phyloP scores from a whole-genome alignment of 148 eudicot genomes.

The Vaccinium myrtillus region DNA sequence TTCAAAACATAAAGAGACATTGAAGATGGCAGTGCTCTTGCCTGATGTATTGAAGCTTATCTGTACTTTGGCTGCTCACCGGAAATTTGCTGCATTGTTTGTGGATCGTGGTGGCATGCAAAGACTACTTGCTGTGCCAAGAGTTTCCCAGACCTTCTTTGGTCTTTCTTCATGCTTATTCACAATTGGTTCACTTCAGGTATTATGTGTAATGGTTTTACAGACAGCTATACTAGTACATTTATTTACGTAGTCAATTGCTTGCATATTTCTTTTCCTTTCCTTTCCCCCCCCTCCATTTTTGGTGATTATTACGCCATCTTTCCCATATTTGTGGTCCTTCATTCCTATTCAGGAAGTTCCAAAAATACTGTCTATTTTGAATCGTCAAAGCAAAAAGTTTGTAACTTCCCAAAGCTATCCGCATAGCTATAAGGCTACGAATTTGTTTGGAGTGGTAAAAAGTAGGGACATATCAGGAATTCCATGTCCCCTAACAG shows the following conservation, averaged over 20 bases:
- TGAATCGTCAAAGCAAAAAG: not conserved
- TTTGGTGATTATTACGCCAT: not conserved
- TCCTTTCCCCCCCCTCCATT: not conserved
- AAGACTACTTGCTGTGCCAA: conserved; percentile 76
- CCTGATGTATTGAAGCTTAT: conserved; percentile 89
- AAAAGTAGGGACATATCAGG: not conserved
- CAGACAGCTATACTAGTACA: not conserved
- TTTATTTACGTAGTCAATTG: not conserved
- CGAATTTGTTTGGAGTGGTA: not conserved
- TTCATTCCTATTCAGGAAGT: not conserved
- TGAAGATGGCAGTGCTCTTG: conserved; percentile 45
- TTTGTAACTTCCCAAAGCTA: not conserved
- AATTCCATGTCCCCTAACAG: not conserved
- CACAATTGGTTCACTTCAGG: conserved; percentile 96
- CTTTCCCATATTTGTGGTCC: not conserved
- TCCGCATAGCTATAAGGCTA: not conserved
- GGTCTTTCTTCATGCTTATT: conserved; percentile 96
- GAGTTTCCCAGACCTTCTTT: conserved; percentile 65
- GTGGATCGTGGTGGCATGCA: conserved; percentile 98
- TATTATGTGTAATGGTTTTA: conserved; percentile 22
- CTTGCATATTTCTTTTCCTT: not conserved
- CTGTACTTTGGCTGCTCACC: conserved; percentile 90
- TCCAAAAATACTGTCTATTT: not conserved
- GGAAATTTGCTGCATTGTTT: conserved; percentile 84
- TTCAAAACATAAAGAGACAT: conserved; percentile 53